Percentiles rank a stretch among this genome's conserved stretches.
These are phyloP conservation scores for Fusarium brachygibbosum DNA, from an alignment of 2,329 filamentous ascomycete genomes.

Conservation along the genomic window DNA sequence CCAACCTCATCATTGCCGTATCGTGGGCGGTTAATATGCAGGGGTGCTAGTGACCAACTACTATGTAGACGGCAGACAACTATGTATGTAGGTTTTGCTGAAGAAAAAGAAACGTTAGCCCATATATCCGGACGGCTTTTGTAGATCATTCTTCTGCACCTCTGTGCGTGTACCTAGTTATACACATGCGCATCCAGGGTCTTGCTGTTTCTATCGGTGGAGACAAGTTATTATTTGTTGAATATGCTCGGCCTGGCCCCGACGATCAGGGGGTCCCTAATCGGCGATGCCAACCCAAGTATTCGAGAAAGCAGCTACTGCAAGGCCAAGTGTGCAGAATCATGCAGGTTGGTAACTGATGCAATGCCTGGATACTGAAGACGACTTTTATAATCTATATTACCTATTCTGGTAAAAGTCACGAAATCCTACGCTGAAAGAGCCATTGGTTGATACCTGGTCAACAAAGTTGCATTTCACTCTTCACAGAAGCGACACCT, in stretches of 20 bases:
- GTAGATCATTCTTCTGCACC: conserved; percentile 27
- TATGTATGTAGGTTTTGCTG: background rate
- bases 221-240: conserved; percentile 8
- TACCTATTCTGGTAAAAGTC: conserved; percentile 10
- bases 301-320: conserved; percentile 32
- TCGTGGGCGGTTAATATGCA: conserved; percentile 6
- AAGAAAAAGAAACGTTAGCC: conserved; percentile 7
- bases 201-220: conserved; percentile 25
- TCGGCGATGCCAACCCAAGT: conserved; percentile 27
- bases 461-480: conserved; percentile 3
- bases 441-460: background rate
- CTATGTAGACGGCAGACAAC: background rate
- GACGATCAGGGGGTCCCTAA: conserved; percentile 37
- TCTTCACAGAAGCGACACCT: conserved; percentile 16
- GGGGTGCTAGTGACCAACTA: conserved; percentile 3
- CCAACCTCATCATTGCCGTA: conserved; percentile 11
- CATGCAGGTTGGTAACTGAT: conserved; percentile 6
- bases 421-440: conserved; percentile 12
- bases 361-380: conserved; percentile 2
- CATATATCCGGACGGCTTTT: conserved; percentile 17
- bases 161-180: conserved; percentile 2
- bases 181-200: background rate
- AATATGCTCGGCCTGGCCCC: conserved; percentile 34
- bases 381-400: background rate
- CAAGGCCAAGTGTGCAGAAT: conserved; percentile 24